Evolutionary conservation across 768 basidiomycete genomes (phyloP), one percentile per base, ranked within the genome.

Genomic region (Lactarius deliciosus): DNA sequence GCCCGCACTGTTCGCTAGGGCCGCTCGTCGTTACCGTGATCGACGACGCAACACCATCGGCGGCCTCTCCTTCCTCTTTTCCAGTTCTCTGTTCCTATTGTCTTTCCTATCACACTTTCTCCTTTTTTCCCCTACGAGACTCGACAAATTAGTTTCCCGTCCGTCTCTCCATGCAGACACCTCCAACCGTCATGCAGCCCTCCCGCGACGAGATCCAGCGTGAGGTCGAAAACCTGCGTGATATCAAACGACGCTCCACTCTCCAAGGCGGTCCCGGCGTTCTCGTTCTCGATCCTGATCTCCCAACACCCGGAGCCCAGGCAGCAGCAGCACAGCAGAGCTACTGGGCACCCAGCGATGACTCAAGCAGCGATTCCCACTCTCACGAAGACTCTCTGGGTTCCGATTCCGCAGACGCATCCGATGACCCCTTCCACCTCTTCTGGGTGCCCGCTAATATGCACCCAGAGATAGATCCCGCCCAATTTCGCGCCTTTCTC

Each of bases 361-460:
- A 85, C 75, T 85, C 77, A 78, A 72, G 69, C 74, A 74, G 74
- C 72, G 71, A 66, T 75, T 34, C 77, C 76, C 67, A 75, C 78
- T 67, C 73, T 71, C 68, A 79, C 74, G 81, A 79, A 66, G 83
- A 84, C 68, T 77, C 79, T 30, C 79, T 78, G n/a, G 66, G 62
- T 20, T 61, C 72, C 20, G 79, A 76, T 57, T 78, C 70, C 77
- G 73, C 72, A 28, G 75, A 82, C 77, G 74, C 72, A 25, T 76
- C 83, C 45, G 88, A 92, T 72, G 92, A 96, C 79, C 89, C 92
- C 2, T 88, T 89, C 73, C 91, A 94, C 77, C 86, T 98, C 70
- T 98, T 98, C 82, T 99, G 97, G 97, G 94, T 99, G 34, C 97
- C 97, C 61, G 97, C 97, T 18, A 86, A 90, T 65, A 81, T 98